A percentile compares a stretch with the other conserved stretches of the same genome.
These are phyloP conservation scores for Penstemon newberryi DNA, from an alignment of 257 asterid genomes.

Conservation along the genomic window DNA sequence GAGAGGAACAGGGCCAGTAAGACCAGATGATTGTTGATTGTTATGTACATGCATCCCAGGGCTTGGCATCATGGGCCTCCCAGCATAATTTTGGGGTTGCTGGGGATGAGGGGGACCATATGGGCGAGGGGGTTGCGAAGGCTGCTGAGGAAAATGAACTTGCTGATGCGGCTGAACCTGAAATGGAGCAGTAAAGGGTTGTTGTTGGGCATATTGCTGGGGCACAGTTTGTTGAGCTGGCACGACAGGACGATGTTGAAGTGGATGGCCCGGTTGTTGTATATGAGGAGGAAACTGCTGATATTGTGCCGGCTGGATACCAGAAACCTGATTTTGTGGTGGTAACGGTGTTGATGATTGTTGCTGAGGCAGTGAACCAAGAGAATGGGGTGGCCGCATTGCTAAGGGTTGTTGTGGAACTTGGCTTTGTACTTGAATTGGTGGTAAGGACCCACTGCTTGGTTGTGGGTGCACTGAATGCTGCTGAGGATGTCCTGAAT, in stretches of 20 bases:
- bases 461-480: constrained; percentile 42
- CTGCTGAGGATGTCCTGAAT: constrained; percentile 49
- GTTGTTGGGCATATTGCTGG: constrained; percentile 61
- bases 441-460: constrained; percentile 45
- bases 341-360: constrained; percentile 41
- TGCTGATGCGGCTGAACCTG: constrained; percentile 61
- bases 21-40: constrained; percentile 43
- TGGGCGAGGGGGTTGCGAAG: constrained; percentile 54
- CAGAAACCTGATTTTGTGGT: constrained; percentile 37
- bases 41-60: constrained; percentile 49
- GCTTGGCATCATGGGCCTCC: constrained; percentile 53
- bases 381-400: constrained; percentile 53
- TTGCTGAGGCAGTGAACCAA: constrained; percentile 50
- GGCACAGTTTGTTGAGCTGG: constrained; percentile 52
- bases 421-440: constrained; percentile 44
- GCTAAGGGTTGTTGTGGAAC: constrained; percentile 52
- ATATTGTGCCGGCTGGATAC: constrained; percentile 39
- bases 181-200: constrained; percentile 44
- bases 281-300: constrained; percentile 59
- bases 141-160: constrained; percentile 46
- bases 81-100: constrained; percentile 51
- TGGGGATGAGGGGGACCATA: constrained; percentile 61
- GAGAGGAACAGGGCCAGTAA: constrained; percentile 36
- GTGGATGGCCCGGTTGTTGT: constrained; percentile 43
- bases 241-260: constrained; percentile 53